Base-by-base conservation (phyloP, 257 asterid genomes). In the Nemophila menziesii region DNA sequence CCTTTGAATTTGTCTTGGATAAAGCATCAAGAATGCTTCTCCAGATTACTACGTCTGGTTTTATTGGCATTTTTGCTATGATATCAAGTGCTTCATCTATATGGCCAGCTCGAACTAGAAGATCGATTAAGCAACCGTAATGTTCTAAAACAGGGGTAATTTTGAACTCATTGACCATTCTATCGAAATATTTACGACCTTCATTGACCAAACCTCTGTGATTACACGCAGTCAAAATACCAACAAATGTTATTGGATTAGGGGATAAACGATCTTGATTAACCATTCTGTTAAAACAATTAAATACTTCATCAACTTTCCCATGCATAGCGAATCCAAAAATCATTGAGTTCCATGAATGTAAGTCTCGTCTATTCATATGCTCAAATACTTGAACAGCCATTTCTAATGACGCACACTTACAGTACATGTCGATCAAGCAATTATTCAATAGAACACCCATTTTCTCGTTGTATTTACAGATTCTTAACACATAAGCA, bases 41-140 rank as follows among this genome's bases (percentile, higher is more conserved):
- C 89, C 93, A 85, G 22, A 85, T 81, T 26, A 74, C 83, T 24
- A 68, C 72, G 54, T 85, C 96, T 0, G 93, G 96, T 54, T 75
- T 75, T 65, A 78, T 67, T 58, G 73, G 73, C 89, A 85, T 85
- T 58, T 62, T 49, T 22, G 69, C 56, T 16, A 75, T 77, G 2
- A 69, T 36, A 49, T 78, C 78, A 11, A 85, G 76, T 3, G 89
- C 96, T 59, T 81, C 92, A 0, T 67, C 52, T 11, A 78, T 65
- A 17, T 4, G 39, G 20, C 89, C 92, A 20, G 67, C 72, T 4
- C 77, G 75, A 20, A 93, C 92, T 4, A 81, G 68, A 50, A 85
- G 89, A 62, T 78, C 80, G 3, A 78, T 53, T 14, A 81, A 64
- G 46, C 93, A 85, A 55, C 93, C 96, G 16, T 75, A 85, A 61